Conservation (phyloP, 345 rosid species). For the Populus nigra region DNA sequence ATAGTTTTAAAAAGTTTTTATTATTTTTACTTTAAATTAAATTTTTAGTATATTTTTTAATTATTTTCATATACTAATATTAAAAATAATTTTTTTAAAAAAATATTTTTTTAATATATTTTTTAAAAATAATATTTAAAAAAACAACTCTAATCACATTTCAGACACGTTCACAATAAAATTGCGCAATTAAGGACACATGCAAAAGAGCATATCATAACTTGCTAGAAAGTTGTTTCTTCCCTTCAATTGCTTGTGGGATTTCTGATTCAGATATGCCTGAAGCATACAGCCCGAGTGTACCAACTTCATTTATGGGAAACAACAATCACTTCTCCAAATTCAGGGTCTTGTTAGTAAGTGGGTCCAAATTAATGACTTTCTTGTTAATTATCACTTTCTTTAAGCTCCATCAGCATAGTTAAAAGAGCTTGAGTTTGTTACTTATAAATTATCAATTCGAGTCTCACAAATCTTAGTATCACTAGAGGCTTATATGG, state of each 20-base stretch:
- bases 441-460: rapidly evolving
- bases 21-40: no score
- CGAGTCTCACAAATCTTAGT: rapidly evolving
- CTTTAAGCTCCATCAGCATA: slow-evolving; percentile 49
- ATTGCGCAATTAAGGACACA: background rate
- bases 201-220: background rate
- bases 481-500: rapidly evolving
- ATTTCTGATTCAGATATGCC: background rate
- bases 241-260: background rate
- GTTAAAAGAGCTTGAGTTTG: slow-evolving; percentile 37
- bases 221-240: background rate
- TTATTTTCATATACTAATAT: no score
- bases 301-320: background rate
- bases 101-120: no score
- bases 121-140: no score
- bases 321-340: background rate
- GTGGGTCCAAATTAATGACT: background rate
- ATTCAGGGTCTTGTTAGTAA: background rate
- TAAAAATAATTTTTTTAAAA: no score
- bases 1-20: no score
- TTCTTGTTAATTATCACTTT: background rate
- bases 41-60: no score
- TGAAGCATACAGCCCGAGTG: background rate
- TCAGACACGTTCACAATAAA: no score
- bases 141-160: no score